These are phyloP conservation scores for Botrytis hyacinthi DNA, from an alignment of 2,329 filamentous ascomycete genomes.

Conservation along the genomic window DNA sequence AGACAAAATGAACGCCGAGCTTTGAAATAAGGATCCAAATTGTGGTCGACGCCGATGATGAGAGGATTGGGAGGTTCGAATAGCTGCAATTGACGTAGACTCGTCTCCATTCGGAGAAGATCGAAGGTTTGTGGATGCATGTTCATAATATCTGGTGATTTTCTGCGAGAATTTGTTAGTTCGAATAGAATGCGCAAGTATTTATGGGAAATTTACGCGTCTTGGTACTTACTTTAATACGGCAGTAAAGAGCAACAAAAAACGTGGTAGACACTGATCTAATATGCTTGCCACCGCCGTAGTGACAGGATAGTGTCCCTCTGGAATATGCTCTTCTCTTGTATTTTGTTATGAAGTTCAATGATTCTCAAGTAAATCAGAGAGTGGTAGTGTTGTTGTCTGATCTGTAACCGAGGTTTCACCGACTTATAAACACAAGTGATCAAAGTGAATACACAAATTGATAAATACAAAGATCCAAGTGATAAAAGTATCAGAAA, in stretches of 20 bases:
- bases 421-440: not conserved
- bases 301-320: not conserved
- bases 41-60: not conserved
- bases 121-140: slow-evolving; percentile 8
- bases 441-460: not conserved
- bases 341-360: not conserved
- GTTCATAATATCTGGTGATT: too few species aligned
- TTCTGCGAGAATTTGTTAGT: not conserved
- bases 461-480: not conserved
- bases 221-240: not conserved
- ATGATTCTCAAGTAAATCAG: not conserved
- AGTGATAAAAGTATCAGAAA: not conserved
- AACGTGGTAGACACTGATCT: not conserved
- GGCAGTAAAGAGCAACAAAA: not conserved
- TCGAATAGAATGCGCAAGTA: not conserved
- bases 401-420: not conserved
- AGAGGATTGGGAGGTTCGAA: not conserved
- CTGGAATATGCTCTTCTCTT: not conserved
- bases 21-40: not conserved
- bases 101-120: not conserved
- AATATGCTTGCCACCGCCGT: not conserved
- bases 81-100: not conserved
- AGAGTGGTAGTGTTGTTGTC: not conserved
- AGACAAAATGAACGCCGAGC: not conserved
- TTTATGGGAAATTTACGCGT: not conserved